Percentiles rank a stretch among this genome's conserved stretches.
Evolutionary conservation across 176 grass and related monocot genomes (phyloP).

Genomic region (Sorghum bicolor): DNA sequence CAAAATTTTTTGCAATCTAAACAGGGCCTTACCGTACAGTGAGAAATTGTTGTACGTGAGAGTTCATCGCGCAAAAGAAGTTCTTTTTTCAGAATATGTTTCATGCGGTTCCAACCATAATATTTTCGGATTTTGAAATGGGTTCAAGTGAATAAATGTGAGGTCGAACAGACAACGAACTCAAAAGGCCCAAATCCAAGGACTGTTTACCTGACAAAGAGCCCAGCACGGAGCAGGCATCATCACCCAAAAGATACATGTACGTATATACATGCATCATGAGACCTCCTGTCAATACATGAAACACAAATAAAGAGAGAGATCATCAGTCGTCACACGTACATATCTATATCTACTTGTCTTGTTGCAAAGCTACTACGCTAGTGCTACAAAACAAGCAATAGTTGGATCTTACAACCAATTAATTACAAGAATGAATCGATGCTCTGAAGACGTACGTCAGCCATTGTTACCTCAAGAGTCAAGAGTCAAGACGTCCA

Average conservation of each 20-base stretch:
- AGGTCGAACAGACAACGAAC: slow-evolving; percentile 68
- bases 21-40: no score
- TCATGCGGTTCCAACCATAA: no score
- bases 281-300: background rate
- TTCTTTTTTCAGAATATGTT: no score
- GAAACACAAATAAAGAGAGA: background rate
- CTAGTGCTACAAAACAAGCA: background rate
- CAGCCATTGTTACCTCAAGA: no score
- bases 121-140: background rate
- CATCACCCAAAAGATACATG: background rate
- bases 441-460: background rate
- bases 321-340: background rate
- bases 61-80: no score
- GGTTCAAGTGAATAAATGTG: background rate
- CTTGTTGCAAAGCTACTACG: background rate
- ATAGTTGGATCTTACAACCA: background rate
- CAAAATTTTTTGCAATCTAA: no score
- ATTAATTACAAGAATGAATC: background rate
- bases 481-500: no score
- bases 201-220: slow-evolving; percentile 50
- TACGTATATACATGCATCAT: no score
- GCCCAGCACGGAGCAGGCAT: slow-evolving; percentile 27
- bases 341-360: background rate
- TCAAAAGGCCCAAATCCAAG: background rate
- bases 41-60: no score